These are phyloP conservation scores for Dendrocalamus latiflorus DNA, from an alignment of 202 grass and related monocot species.

Conservation along the genomic window DNA sequence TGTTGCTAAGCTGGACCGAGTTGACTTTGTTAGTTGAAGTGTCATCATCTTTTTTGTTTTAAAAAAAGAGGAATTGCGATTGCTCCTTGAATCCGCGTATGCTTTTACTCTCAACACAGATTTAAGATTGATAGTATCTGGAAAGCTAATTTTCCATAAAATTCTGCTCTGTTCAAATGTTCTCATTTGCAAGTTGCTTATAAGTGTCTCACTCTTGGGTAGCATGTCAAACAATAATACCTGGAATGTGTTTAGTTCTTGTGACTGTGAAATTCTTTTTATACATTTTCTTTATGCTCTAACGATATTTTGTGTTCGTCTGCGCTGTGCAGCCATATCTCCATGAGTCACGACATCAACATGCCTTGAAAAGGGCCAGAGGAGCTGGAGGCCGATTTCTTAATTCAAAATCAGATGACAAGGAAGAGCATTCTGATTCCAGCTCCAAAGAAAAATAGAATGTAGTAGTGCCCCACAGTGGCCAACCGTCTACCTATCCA, in stretches of 20 bases:
- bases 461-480: not conserved
- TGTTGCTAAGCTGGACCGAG: not conserved
- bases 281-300: not conserved
- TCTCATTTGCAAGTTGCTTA: not conserved
- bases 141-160: not conserved
- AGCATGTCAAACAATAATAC: not conserved
- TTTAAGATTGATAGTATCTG: not conserved
- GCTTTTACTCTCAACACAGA: not conserved
- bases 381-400: conserved; percentile 90
- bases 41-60: not conserved
- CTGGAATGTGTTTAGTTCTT: not conserved
- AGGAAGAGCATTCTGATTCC: conserved; percentile 47
- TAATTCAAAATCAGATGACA: conserved; percentile 73
- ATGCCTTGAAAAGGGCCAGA: conserved; percentile 88
- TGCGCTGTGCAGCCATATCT: conserved; percentile 71
- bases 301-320: not conserved
- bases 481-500: conserved; percentile 8
- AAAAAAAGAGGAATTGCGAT: not conserved
- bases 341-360: conserved; percentile 84
- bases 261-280: not conserved
- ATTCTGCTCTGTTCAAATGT: not conserved
- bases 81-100: not conserved
- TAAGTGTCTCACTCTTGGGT: not conserved
- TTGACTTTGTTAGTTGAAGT: not conserved
- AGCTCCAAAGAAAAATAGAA: conserved; percentile 44